Percentiles rank a stretch among this genome's conserved stretches.
Conservation (phyloP, 805 yeast species). For the Scheffersomyces coipomensis region DNA sequence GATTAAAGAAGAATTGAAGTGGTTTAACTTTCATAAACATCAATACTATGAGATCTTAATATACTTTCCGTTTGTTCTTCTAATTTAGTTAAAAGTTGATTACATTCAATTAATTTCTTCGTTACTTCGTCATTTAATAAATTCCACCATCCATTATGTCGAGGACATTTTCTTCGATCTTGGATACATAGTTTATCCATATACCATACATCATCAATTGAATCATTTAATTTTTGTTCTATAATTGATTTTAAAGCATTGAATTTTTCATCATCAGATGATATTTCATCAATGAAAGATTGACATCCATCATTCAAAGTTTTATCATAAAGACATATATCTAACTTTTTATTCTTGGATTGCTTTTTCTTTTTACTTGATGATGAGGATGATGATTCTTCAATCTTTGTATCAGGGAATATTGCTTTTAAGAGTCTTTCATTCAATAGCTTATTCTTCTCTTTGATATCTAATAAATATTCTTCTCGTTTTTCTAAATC, state of each 20-base stretch:
- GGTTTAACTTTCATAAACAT: conserved; percentile 16
- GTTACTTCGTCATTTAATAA: conserved; percentile 31
- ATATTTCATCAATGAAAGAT: conserved; percentile 1
- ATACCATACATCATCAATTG: conserved; percentile 12
- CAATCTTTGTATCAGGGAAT: conserved; percentile 6
- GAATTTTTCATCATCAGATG: conserved; percentile 5
- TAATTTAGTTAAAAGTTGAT: conserved; percentile 25
- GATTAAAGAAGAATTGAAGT: conserved; percentile 32
- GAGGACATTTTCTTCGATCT: conserved; percentile 55
- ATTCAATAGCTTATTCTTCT: conserved; percentile 33
- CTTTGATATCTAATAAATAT: conserved; percentile 28
- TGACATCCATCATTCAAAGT: conserved; percentile 10
- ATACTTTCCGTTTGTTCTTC: conserved; percentile 25
- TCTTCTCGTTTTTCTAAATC: conserved; percentile 15
- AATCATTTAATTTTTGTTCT: conserved; percentile 11
- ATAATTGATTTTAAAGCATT: conserved; percentile 13
- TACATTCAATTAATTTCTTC: conserved; percentile 31
- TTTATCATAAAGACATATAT: conserved; percentile 54
- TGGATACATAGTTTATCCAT: conserved; percentile 39
- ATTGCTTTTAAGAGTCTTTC: conserved; percentile 24
- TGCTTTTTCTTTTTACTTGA: conserved; percentile 25
- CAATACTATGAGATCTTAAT: conserved; percentile 36
- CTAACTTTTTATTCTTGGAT: conserved; percentile 35
- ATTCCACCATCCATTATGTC: conserved; percentile 53
- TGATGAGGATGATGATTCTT: conserved; percentile 13